These are phyloP conservation scores for Nitzschia putrida DNA, from an alignment of 108 stramenopile species.

Conservation along the genomic window DNA sequence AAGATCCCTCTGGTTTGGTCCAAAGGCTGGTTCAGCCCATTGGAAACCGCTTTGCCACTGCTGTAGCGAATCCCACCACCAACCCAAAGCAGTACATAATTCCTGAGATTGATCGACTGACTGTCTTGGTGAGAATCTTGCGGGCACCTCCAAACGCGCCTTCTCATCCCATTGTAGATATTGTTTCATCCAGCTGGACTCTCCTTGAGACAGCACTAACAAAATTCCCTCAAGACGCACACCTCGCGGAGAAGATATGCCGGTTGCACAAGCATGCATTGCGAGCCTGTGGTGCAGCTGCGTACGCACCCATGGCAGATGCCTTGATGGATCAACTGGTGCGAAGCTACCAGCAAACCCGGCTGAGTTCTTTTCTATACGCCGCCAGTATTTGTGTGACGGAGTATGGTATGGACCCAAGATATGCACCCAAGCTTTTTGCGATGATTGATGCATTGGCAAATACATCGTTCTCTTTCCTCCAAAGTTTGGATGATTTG, in stretches of 20 bases:
- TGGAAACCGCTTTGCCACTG: slow-evolving; percentile 56
- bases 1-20: slow-evolving; percentile 42
- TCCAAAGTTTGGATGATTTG: slow-evolving; percentile 69
- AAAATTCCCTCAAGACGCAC: slow-evolving; percentile 67
- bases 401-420: slow-evolving; percentile 74
- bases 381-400: slow-evolving; percentile 84
- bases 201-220: slow-evolving; percentile 69
- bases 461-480: slow-evolving; percentile 57
- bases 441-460: slow-evolving; percentile 76
- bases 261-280: slow-evolving; percentile 93
- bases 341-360: slow-evolving; percentile 62
- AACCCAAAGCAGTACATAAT: slow-evolving; percentile 50
- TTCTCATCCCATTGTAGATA: slow-evolving; percentile 73
- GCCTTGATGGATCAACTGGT: slow-evolving; percentile 76
- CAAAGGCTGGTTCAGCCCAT: slow-evolving; percentile 81
- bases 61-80: slow-evolving; percentile 37
- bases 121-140: slow-evolving; percentile 61
- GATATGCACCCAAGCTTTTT: slow-evolving; percentile 51
- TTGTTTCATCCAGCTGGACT: slow-evolving; percentile 82
- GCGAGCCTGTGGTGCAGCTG: slow-evolving; percentile 65
- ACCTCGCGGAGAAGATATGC: slow-evolving; percentile 88
- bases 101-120: slow-evolving; percentile 84
- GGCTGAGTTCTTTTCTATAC: slow-evolving; percentile 87
- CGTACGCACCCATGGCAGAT: slow-evolving; percentile 83
- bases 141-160: slow-evolving; percentile 22